phyloP scores from a whole-genome alignment of 139 green algal genomes.

The Volvox africanus region DNA sequence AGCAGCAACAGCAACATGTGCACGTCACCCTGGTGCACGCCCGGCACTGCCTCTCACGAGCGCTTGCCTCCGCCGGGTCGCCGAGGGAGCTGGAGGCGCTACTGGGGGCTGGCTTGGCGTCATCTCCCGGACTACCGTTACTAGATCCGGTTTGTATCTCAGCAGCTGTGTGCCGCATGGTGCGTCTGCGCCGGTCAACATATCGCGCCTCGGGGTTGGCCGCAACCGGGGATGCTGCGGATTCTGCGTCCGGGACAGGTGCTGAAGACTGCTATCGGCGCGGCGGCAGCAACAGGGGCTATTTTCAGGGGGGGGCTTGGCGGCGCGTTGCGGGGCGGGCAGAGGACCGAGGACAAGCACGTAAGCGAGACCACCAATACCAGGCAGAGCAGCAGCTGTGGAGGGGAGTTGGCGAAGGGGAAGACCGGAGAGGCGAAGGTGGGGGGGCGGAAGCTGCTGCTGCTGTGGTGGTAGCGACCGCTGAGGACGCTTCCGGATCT shows the following conservation, averaged over 20 bases:
- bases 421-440: no score
- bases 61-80: neutral
- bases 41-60: slow-evolving; percentile 10
- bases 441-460: no score
- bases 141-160: slow-evolving; percentile 31
- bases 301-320: neutral
- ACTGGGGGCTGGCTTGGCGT: neutral
- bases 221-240: neutral
- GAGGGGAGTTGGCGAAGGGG: neutral
- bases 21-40: neutral
- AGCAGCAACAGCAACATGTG: neutral
- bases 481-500: no score
- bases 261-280: no score
- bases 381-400: neutral
- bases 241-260: no score
- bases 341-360: no score
- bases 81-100: neutral
- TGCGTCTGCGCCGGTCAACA: neutral
- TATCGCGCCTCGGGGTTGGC: neutral
- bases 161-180: slow-evolving; percentile 34
- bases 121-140: neutral
- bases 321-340: neutral
- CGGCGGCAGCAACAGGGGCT: neutral
- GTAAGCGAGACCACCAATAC: no score
- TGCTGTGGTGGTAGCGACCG: no score